Evolutionary conservation across 2,329 filamentous ascomycete species (phyloP), one percentile per base, ranked within the genome.

Genomic region (Claviceps monticola): DNA sequence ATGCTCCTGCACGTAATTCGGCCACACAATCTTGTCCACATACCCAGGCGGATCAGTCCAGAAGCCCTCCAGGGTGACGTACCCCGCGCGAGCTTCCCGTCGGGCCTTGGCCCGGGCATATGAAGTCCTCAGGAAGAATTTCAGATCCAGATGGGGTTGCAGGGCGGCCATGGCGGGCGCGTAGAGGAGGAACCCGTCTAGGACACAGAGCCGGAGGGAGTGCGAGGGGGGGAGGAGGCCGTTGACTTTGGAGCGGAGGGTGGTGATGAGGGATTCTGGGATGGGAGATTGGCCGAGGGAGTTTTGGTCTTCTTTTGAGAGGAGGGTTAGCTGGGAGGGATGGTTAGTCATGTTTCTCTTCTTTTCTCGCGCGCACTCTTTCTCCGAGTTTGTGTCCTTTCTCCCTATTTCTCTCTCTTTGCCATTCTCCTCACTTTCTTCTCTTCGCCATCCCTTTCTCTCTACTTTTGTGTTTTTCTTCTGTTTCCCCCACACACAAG

Each of bases 21-120:
- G 91, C 93, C 93, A 98, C 4, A 98, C 93, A 51, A 98, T 78
- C 64, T 86, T 79, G 64, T 97, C 90, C 39, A 97, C 89, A 65
- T 97, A 98, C 0, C 88, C 90, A 0, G 88, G 88, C 0, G 93
- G 93, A 66, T 98, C 93, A 52, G 83, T 77, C 93, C 93, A 98
- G 70, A 96, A 98, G 29, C 90, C 91, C 61, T 96, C 82, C 5
- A 85, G 67, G 3, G 87, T 91, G 34, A 88, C 85, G 64, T 93
- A 93, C 11, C 86, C 86, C 57, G 77, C 80, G 51, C 87, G 72
- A 0, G 80, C 80, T 62, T 85, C 80, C 34, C 87, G 72, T 23
- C 87, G 74, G 37, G 71, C 68, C 61, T 83, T 85, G 3, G 83
- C 83, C 42, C 69, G 77, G 13, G 70, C 70, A 54, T 83, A 83